phyloP scores from a whole-genome alignment of 78 protist species.

The Speleostelium caveatum region DNA sequence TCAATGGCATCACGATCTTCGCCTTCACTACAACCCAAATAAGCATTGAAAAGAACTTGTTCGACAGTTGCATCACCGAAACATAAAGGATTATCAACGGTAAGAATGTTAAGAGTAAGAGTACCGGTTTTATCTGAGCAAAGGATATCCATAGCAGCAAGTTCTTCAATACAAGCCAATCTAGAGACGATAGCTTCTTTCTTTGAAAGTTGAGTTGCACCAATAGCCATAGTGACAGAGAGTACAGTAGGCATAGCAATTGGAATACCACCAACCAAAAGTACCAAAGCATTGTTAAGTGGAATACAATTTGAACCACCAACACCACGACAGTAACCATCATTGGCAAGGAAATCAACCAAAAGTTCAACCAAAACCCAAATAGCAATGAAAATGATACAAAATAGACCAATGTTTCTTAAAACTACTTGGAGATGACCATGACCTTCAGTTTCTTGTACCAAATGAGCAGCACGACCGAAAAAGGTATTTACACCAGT shows the following conservation, averaged over 20 bases:
- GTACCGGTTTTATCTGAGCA: conserved; percentile 98
- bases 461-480: conserved; percentile 90
- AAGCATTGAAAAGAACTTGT: conserved; percentile 61
- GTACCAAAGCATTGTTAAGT: conserved; percentile 77
- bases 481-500: conserved; percentile 93
- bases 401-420: conserved; percentile 82
- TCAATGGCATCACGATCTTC: conserved; percentile 89
- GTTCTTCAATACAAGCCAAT: conserved; percentile 90
- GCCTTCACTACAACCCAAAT: conserved; percentile 70
- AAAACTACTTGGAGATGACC: conserved; percentile 88
- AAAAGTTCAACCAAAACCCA: conserved; percentile 78
- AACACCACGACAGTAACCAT: conserved; percentile 57
- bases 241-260: conserved; percentile 93
- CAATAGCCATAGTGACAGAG: conserved; percentile 92
- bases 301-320: conserved; percentile 68
- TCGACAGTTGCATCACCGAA: conserved; percentile 44
- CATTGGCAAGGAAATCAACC: conserved; percentile 65
- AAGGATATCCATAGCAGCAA: conserved; percentile 83
- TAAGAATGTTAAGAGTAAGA: conserved; percentile 95
- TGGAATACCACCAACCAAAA: conserved; percentile 88
- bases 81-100: conserved; percentile 81
- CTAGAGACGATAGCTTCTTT: conserved; percentile 91
- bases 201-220: conserved; percentile 87
- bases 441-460: conserved; percentile 63
- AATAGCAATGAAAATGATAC: conserved; percentile 77